phyloP scores from a whole-genome alignment of 106 monocot species.

The Hemerocallis citrina region DNA sequence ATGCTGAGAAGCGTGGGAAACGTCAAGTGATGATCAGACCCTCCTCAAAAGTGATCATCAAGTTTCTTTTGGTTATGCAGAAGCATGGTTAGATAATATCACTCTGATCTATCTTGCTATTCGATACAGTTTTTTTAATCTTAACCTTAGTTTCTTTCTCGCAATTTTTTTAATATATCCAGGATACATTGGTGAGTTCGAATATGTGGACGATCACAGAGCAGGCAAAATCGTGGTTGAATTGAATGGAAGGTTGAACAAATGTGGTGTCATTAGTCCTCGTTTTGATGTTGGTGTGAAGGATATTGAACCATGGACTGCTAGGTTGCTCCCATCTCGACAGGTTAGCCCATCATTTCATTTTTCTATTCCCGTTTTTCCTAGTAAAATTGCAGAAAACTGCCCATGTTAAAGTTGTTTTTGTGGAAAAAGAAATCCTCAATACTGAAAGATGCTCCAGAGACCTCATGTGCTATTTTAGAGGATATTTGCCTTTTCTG shows the following conservation, averaged over 20 bases:
- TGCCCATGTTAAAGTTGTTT: no score
- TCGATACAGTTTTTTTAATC: neutral
- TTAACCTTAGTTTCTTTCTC: neutral
- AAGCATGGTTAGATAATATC: conserved; percentile 41
- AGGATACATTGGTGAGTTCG: conserved; percentile 69
- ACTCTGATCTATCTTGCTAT: neutral
- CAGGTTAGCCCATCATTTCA: conserved; percentile 22
- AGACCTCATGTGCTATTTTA: no score
- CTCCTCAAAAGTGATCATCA: conserved; percentile 68
- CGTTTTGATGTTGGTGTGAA: conserved; percentile 64
- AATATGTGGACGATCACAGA: conserved; percentile 66
- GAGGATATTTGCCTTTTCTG: no score
- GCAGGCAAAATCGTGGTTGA: conserved; percentile 61
- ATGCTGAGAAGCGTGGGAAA: conserved; percentile 68
- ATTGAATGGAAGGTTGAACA: conserved; percentile 53
- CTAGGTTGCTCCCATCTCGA: conserved; percentile 56
- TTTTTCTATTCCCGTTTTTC: neutral
- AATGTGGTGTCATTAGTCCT: conserved; percentile 66
- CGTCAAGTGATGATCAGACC: conserved; percentile 63
- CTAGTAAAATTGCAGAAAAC: no score
- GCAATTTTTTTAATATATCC: neutral
- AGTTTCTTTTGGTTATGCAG: conserved; percentile 75
- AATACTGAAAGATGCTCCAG: no score
- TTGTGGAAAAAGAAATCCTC: no score
- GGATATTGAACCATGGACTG: conserved; percentile 68